Evolutionary conservation across 2,329 filamentous ascomycete species (phyloP).

Genomic region (Bipolaris zeicola): DNA sequence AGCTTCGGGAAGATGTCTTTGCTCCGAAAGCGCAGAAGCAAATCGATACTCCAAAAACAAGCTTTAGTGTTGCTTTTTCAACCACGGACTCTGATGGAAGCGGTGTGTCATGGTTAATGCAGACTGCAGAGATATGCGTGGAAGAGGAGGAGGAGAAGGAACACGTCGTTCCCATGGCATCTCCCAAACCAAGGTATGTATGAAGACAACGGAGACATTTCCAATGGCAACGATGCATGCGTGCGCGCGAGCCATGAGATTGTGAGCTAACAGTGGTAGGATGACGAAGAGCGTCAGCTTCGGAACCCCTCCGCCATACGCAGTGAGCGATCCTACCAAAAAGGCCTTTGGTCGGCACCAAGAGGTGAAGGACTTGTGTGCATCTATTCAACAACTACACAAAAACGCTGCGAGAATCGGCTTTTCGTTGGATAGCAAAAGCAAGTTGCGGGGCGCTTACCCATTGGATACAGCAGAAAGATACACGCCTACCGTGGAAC

Average conservation of each 20-base stretch:
- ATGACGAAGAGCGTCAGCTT: conserved; percentile 45
- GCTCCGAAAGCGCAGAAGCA: conserved; percentile 24
- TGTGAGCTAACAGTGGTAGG: conserved; percentile 18
- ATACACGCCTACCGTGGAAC: conserved; percentile 16
- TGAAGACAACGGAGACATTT: not conserved
- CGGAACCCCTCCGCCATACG: conserved; percentile 41
- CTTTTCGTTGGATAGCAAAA: conserved; percentile 41
- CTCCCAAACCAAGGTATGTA: conserved; percentile 31
- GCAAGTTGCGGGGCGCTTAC: conserved; percentile 39
- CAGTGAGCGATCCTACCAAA: conserved; percentile 27
- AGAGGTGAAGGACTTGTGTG: conserved; percentile 46
- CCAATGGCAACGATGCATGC: not conserved
- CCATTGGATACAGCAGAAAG: conserved; percentile 26
- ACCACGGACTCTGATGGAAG: conserved; percentile 18
- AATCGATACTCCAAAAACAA: conserved; percentile 23
- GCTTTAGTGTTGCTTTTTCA: conserved; percentile 44
- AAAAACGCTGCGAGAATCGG: conserved; percentile 37
- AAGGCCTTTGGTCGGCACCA: conserved; percentile 19
- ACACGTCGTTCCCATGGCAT: conserved; percentile 13
- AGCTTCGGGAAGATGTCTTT: conserved; percentile 36
- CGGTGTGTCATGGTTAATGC: conserved; percentile 34
- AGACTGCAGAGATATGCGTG: conserved; percentile 43
- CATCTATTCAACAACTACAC: conserved; percentile 39
- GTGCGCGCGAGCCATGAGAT: not conserved
- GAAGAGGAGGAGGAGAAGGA: conserved; percentile 38